Base-by-base conservation (phyloP, 208 protist genomes). In the Naegleria lovaniensis region DNA sequence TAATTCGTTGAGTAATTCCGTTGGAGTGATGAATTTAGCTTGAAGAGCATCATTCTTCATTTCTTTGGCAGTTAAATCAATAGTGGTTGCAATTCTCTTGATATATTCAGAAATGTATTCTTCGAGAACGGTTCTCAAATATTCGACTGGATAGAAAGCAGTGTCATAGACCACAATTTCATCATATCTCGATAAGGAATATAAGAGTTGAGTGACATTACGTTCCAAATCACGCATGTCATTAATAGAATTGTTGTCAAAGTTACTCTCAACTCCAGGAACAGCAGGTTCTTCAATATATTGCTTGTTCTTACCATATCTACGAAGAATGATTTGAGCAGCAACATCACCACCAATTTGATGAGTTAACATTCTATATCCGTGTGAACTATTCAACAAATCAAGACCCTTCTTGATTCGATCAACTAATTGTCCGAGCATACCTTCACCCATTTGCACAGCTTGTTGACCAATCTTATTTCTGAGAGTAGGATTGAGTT, bases 131-230 rank as follows among this genome's bases (percentile, higher is more conserved):
- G 39, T 29, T 38, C 85, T 33, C 7, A 89, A 67, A 29, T 43
- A 89, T 67, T 89, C 85, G 25, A 40, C 13, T 75, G 85, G 85
- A 67, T 67, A 67, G 29, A 67, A 89, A 25, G 59, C 29, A n/a
- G 43, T 89, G 22, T 89, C 85, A 25, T 67, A 89, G 7, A 89
- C 51, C 0, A 40, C n/a, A 67, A 89, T 89, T 40, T 89, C 85
- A 29, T 89, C 48, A 40, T 40, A 67, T 38, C 48, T 33, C 41
- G 6, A 16, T 40, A 89, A 67, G 5, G n/a, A 51, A 48, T 33
- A 89, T 29, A 89, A 89, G 4, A 52, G 39, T 38, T 89, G 29
- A 25, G 41, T 89, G 4, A 89, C 6, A 40, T 89, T 89, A 9
- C 36, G 55, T 67, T 89, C 85, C 5, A 89, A n/a, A 29, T 38